Percentiles rank a stretch among this genome's conserved stretches.
Conservation (phyloP, 2,329 filamentous ascomycete genomes). For the Ceratocystis smalleyi region DNA sequence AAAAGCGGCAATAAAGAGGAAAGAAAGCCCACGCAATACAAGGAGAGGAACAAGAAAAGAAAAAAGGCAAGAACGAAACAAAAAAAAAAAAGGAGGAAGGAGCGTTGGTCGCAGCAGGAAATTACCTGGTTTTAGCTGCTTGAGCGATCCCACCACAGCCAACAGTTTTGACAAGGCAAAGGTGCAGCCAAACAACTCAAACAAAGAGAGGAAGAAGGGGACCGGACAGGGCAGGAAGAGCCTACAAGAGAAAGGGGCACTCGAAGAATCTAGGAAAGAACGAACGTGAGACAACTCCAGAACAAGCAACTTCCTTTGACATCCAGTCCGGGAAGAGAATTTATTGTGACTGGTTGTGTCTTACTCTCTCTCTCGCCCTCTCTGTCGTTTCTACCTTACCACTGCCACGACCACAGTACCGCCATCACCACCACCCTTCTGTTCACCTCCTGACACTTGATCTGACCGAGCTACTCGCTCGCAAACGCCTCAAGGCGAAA, state of each 20-base stretch:
- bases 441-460: background rate
- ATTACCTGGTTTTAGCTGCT: constrained; percentile 6
- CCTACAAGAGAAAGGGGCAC: background rate
- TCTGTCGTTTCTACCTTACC: background rate
- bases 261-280: constrained; percentile 4
- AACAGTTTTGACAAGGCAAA: background rate
- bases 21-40: background rate
- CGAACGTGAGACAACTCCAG: background rate
- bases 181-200: background rate
- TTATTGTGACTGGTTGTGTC: background rate
- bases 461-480: background rate
- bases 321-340: background rate
- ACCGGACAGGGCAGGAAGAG: background rate
- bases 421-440: background rate
- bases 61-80: constrained; percentile 1
- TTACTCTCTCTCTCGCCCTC: background rate
- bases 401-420: background rate
- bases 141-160: background rate
- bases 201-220: background rate
- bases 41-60: constrained; percentile 5
- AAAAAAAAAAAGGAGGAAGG: constrained; percentile 8
- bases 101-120: background rate
- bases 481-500: background rate
- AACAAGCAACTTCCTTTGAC: constrained; percentile 1
- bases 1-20: background rate